Evolutionary conservation across 2,329 filamentous ascomycete species (phyloP).

Genomic region (Zalaria obscura): DNA sequence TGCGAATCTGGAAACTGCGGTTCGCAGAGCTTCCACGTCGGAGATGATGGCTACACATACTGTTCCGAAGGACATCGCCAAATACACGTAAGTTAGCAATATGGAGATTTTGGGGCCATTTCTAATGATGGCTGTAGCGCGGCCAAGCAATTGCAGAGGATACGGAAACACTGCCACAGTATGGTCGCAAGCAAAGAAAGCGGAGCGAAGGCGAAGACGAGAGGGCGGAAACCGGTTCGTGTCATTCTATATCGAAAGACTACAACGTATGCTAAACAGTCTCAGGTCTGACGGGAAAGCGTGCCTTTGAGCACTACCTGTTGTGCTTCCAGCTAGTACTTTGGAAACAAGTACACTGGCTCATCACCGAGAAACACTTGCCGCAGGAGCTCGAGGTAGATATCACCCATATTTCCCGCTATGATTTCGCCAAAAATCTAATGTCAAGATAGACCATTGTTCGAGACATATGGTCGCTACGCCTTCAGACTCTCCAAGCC

Average conservation of each 20-base stretch:
- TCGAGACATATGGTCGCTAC: constrained; percentile 72
- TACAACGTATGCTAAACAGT: neutral
- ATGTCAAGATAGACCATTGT: constrained; percentile 40
- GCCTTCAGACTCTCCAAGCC: constrained; percentile 44
- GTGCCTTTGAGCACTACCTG: constrained; percentile 65
- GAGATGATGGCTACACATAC: constrained; percentile 63
- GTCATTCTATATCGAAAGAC: constrained; percentile 3
- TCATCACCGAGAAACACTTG: constrained; percentile 53
- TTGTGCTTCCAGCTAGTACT: constrained; percentile 75
- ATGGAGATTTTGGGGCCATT: neutral
- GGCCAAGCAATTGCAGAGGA: constrained; percentile 18
- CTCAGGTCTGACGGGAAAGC: constrained; percentile 41
- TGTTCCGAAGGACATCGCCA: constrained; percentile 71
- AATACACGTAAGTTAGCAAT: constrained; percentile 37
- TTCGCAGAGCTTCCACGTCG: constrained; percentile 51
- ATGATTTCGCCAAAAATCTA: neutral
- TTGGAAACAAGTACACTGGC: constrained; percentile 63
- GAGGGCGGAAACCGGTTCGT: constrained; percentile 4
- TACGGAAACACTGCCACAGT: constrained; percentile 14
- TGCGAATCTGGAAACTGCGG: constrained; percentile 41
- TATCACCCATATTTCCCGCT: neutral
- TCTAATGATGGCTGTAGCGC: constrained; percentile 8
- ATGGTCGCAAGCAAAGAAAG: constrained; percentile 14
- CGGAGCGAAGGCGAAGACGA: constrained; percentile 15
- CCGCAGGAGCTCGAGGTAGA: constrained; percentile 58